phyloP scores from a whole-genome alignment of 768 basidiomycete species.

The Boletus huronensis region DNA sequence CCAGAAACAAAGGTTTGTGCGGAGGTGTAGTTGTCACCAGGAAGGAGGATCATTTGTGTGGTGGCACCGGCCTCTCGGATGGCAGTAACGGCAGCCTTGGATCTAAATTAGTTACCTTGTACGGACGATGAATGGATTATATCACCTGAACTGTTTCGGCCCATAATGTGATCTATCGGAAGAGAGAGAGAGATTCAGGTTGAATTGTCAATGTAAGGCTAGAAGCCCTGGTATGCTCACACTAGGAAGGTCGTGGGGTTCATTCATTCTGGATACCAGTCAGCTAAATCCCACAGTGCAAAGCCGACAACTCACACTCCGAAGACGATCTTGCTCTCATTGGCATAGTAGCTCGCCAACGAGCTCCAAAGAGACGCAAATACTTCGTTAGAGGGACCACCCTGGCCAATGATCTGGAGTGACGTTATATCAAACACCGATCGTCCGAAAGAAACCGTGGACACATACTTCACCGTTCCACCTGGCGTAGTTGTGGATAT shows the following conservation, averaged over 20 bases:
- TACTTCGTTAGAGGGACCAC: slow-evolving; percentile 8
- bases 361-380: slow-evolving; percentile 14
- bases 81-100: slow-evolving; percentile 13
- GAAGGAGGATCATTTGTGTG: slow-evolving; percentile 11
- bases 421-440: neutral
- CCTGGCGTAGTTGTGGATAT: slow-evolving; percentile 15
- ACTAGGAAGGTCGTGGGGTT: slow-evolving; percentile 11
- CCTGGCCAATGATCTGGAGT: slow-evolving; percentile 12
- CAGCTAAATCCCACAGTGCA: neutral
- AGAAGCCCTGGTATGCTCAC: neutral
- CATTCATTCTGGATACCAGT: slow-evolving; percentile 13
- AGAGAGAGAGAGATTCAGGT: neutral
- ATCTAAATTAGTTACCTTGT: neutral
- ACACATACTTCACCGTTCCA: slow-evolving; percentile 5
- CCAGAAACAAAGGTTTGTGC: slow-evolving; percentile 6
- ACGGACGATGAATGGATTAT: neutral
- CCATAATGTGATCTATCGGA: slow-evolving; percentile 3
- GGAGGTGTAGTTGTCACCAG: slow-evolving; percentile 6
- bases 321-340: slow-evolving; percentile 3
- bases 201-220: neutral
- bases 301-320: slow-evolving; percentile 2
- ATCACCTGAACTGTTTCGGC: slow-evolving; percentile 10
- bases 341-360: slow-evolving; percentile 2
- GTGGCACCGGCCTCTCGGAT: slow-evolving; percentile 11
- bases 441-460: neutral